Evolutionary conservation across 352 stramenopile genomes (phyloP).

Genomic region (Phytophthora cactorum): DNA sequence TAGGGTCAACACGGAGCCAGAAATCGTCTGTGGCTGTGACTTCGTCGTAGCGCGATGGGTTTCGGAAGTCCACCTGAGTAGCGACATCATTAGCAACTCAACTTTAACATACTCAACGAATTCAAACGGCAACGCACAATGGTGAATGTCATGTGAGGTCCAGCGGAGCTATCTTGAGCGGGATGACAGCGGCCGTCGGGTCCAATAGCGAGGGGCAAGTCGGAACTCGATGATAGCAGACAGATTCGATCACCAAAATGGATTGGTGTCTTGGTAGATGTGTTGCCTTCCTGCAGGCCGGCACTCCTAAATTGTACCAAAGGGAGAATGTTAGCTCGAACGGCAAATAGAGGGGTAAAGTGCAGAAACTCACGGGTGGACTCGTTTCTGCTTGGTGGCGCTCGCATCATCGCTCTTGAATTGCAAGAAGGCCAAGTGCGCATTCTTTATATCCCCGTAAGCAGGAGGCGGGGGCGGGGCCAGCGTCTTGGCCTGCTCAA

Average conservation of each 20-base stretch:
- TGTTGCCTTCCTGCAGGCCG: slow-evolving; percentile 52
- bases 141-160: slow-evolving; percentile 71
- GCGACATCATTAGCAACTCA: not conserved
- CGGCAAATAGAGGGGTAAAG: not conserved
- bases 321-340: not conserved
- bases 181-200: slow-evolving; percentile 45
- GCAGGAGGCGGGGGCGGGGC: not conserved
- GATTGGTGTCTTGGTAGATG: slow-evolving; percentile 50
- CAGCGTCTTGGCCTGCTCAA: slow-evolving; percentile 29
- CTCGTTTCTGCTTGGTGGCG: slow-evolving; percentile 10
- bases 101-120: not conserved
- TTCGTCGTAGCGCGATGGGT: slow-evolving; percentile 50
- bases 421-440: slow-evolving; percentile 67
- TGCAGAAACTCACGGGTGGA: slow-evolving; percentile 28
- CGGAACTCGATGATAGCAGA: slow-evolving; percentile 49
- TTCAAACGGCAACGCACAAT: slow-evolving; percentile 38
- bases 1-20: slow-evolving; percentile 57
- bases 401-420: slow-evolving; percentile 39
- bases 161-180: slow-evolving; percentile 24
- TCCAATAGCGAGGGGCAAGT: slow-evolving; percentile 59
- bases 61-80: slow-evolving; percentile 55
- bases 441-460: slow-evolving; percentile 52
- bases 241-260: slow-evolving; percentile 71
- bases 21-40: slow-evolving; percentile 55
- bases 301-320: slow-evolving; percentile 24